Base-by-base conservation (phyloP, 1,284 basidiomycete genomes). In the Testicularia cyperi region DNA sequence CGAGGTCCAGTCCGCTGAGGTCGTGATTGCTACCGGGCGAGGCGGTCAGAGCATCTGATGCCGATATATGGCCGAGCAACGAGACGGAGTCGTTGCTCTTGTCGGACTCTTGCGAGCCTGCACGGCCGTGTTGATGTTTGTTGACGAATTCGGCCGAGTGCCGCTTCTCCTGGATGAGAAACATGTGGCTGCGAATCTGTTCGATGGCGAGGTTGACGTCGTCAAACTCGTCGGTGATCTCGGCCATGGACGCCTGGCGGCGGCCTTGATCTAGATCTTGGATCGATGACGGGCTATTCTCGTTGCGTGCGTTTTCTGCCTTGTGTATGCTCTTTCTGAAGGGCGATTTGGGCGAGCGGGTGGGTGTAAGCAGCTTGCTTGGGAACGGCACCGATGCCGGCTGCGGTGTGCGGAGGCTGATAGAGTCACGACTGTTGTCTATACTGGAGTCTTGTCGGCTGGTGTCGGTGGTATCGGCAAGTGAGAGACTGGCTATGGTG, bases 1-100 rank as follows among this genome's bases (percentile, higher is more conserved):
- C 87, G 51, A 86, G 82, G 72, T 91, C 89, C 48, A 92, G 88
- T 41, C 85, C 82, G 47, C 79, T 80, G 2, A 43, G 18, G 5
- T n/a, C n/a, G n/a, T n/a, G n/a, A n/a, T n/a, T n/a, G n/a, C n/a
- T n/a, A n/a, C n/a, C n/a, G n/a, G n/a, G n/a, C n/a, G n/a, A n/a
- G n/a, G n/a, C n/a, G n/a, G n/a, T n/a, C n/a, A n/a, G n/a, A n/a
- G n/a, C n/a, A n/a, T n/a, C n/a, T n/a, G n/a, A n/a, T n/a, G n/a
- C n/a, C n/a, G n/a, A n/a, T n/a, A n/a, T n/a, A n/a, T n/a, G n/a
- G n/a, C n/a, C n/a, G n/a, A n/a, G n/a, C n/a, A n/a, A n/a, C n/a
- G n/a, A n/a, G n/a, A n/a, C n/a, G n/a, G n/a, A n/a, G n/a, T n/a
- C n/a, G n/a, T n/a, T n/a, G n/a, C n/a, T n/a, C n/a, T n/a, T 12